These are phyloP conservation scores for Fusarium paranaense DNA, from an alignment of 2,329 filamentous ascomycete genomes.

Conservation along the genomic window DNA sequence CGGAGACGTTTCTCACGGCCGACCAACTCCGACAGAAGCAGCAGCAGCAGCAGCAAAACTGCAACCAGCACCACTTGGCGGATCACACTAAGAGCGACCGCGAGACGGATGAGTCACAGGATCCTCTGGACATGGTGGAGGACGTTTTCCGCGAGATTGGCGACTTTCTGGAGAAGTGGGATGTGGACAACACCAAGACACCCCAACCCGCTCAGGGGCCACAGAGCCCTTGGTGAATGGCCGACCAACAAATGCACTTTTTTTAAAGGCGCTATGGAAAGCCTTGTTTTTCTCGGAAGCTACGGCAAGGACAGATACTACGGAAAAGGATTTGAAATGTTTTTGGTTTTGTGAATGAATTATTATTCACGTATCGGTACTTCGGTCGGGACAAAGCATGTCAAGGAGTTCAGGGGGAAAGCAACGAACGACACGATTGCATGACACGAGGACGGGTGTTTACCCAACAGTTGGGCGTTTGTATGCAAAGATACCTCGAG, in stretches of 20 bases:
- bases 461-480: slow-evolving; percentile 21
- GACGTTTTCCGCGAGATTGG: slow-evolving; percentile 53
- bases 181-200: slow-evolving; percentile 45
- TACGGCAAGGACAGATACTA: neutral
- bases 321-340: neutral
- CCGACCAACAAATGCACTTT: neutral
- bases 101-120: slow-evolving; percentile 40
- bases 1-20: slow-evolving; percentile 38
- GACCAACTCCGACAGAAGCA: slow-evolving; percentile 33
- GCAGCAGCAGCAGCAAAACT: neutral
- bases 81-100: slow-evolving; percentile 19
- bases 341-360: neutral
- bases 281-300: neutral
- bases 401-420: slow-evolving; percentile 23
- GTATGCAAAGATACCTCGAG: slow-evolving; percentile 33
- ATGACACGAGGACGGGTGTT: slow-evolving; percentile 3
- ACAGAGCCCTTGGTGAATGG: slow-evolving; percentile 45
- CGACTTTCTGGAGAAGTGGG: slow-evolving; percentile 50
- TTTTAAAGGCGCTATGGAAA: neutral
- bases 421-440: slow-evolving; percentile 19
- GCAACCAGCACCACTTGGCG: neutral
- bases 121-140: slow-evolving; percentile 51
- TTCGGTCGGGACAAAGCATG: neutral
- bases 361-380: slow-evolving; percentile 3
- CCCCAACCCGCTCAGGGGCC: slow-evolving; percentile 30